Evolutionary conservation across 148 eudicot genomes (phyloP), one percentile per base, ranked within the genome.

Genomic region (Amaranthus hypochondriacus): DNA sequence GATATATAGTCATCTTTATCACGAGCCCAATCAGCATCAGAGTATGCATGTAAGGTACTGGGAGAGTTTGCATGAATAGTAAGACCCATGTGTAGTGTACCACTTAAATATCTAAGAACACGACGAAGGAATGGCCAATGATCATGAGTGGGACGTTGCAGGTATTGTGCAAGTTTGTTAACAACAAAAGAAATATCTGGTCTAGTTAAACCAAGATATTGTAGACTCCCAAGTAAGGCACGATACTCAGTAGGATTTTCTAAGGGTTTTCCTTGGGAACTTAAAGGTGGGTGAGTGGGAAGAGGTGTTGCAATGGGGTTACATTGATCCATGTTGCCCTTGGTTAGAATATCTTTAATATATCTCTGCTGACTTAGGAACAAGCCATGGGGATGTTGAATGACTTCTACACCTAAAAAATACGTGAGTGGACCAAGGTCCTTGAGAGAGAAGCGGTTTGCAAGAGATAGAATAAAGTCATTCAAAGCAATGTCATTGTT

Each of bases 341-440:
- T 3, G 1, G 13, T 3, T 7, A 70, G 62, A 0, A 70, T 8
- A 46, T 70, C 73, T 12, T 7, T 4, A 5, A 46, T 70, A 28
- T 70, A 70, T n/a, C 44, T 70, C 7, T 57, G 13, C 14, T 70
- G 73, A 43, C 42, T 53, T 11, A 70, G 28, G 11, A 70, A 28
- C 0, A 70, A 6, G 2, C 62, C 73, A 3, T 42, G 12, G 0
- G 50, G 7, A 3, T 44, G 47, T 0, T 48, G 73, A 9, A 8
- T 43, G 9, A 68, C 42, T n/a, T 51, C 54, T 4, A 66, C 54
- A 2, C 69, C 69, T 3, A 66, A 52, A n/a, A 66, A 66, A 15
- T 66, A 66, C 0, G 69, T 44, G 9, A 13, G 53, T 3, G 2
- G 6, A 28, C 12, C 5, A n/a, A 18, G 71, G 7, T 46, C 69